Conservation (phyloP, 345 rosid species). For the Lepidium aucheri region DNA sequence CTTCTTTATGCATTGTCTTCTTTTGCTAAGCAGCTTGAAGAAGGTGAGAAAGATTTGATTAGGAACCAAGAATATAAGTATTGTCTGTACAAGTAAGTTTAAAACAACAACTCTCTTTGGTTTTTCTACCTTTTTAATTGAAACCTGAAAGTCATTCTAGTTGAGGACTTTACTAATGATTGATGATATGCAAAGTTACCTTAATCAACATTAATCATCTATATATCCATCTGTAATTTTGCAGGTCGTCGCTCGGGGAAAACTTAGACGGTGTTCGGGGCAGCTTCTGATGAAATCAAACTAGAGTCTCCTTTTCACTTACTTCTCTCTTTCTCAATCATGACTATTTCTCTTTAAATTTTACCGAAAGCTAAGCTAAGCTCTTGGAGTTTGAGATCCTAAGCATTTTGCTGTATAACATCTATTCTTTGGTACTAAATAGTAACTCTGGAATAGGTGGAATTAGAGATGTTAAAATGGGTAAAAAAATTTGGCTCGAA, state of each 20-base stretch:
- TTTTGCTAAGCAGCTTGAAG: constrained; percentile 56
- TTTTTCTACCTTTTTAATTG: neutral
- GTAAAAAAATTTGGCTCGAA: no score
- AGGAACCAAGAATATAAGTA: constrained; percentile 79
- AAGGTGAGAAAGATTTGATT: constrained; percentile 66
- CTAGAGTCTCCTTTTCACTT: neutral
- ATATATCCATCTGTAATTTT: neutral
- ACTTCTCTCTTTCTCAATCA: neutral
- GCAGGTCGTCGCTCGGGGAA: constrained; percentile 29
- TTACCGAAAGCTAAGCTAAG: neutral
- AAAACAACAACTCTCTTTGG: neutral
- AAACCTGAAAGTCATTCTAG: neutral
- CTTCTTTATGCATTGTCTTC: neutral
- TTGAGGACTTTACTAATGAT: neutral
- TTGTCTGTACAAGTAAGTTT: constrained; percentile 69
- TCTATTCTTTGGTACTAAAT: no score
- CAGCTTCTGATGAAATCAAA: constrained; percentile 9
- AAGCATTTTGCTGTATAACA: neutral
- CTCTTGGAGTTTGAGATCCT: neutral
- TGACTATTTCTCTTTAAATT: neutral
- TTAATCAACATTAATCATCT: neutral
- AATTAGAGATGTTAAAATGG: no score
- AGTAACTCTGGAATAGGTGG: no score
- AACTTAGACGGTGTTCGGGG: constrained; percentile 29
- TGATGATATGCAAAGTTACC: neutral